Evolutionary conservation across 2,329 filamentous ascomycete genomes (phyloP), one percentile per base, ranked within the genome.

Genomic region (Tolypocladium inflatum): DNA sequence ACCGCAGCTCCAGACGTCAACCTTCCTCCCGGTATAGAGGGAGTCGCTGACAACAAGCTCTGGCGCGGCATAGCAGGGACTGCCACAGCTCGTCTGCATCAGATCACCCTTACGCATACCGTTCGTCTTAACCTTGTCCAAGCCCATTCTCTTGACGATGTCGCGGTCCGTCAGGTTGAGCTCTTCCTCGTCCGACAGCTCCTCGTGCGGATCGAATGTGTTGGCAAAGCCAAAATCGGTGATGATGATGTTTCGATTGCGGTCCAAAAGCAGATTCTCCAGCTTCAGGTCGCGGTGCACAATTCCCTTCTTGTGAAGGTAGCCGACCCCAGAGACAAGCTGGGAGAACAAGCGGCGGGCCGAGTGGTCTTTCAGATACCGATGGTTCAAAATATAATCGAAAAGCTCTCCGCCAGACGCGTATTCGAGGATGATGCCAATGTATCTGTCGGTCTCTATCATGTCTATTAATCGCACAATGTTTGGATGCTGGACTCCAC

Each of bases 151-250:
- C 76, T 93, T 93, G 61, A 97, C 88, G 68, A 87, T 94, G 21
- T 97, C 92, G 63, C 90, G 89, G 69, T 96, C 93, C 33, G 84
- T 83, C 26, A 99, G 77, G 62, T 91, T 90, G 67, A 91, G 84
- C 73, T 97, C 94, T 63, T 97, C 89, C 59, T 97, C 92, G 60
- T 96, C 91, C 5, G 84, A 85, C 43, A 99, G 80, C 71, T 97
- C 91, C 68, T 99, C 94, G 41, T 79, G 76, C 0, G 94, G 85
- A 68, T 97, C 89, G 69, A 99, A 99, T 0, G 92, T 97, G 74
- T 99, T 99, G 65, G 94, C 94, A 71, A 99, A 99, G 21, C 94
- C 94, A 74, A 99, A 99, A 75, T 99, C 94, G 19, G 94, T 99
- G 70, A 99, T 99, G 75, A 99, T 99, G 69, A 99, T 97, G 77